Base-by-base conservation (phyloP, 345 rosid genomes). In the Turnera subulata region DNA sequence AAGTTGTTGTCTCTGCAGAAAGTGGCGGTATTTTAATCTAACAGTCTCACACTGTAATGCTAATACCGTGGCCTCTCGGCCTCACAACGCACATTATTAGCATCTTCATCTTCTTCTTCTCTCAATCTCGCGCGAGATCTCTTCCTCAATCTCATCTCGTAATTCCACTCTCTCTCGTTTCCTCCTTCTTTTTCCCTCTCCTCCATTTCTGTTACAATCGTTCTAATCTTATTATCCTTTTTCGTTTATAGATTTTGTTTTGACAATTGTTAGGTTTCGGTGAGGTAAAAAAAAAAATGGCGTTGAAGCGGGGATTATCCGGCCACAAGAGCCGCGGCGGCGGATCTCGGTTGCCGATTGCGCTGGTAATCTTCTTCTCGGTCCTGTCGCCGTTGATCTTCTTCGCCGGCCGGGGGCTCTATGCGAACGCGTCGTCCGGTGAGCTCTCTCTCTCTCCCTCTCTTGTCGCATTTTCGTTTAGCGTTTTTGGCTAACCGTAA, bases 401-500 rank as follows among this genome's bases (percentile, higher is more conserved):
- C 96, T 84, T 81, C 48, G 72, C 81, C 56, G 86, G 91, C 55
- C 75, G 84, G 46, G 87, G 91, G 44, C 78, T 85, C n/a, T 72
- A 67, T 72, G 6, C 79, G 3, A 63, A 61, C 67, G 57, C 78
- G 39, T 66, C 82, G 2, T 57, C 53, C 43, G 88, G 93, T 85
- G 53, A n/a, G 82, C 17, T 51, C 45, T 42, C 45, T 16, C 14
- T 42, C n/a, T 10, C 45, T 6, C 13, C 12, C 5, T 42, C 16
- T 42, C 5, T 6, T 42, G 12, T 42, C 12, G 16, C 12, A 13
- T 1, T 4, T 42, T 5, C n/a, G n/a, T 42, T 42, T 42, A 29
- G 12, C n/a, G 16, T 16, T 42, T 42, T 42, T 11, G 12, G 45
- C 8, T n/a, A n/a, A n/a, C n/a, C 35, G 35, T 8, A 3, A 3